phyloP scores from a whole-genome alignment of 495 filamentous ascomycete genomes.

The Massariosphaeria phaeospora region DNA sequence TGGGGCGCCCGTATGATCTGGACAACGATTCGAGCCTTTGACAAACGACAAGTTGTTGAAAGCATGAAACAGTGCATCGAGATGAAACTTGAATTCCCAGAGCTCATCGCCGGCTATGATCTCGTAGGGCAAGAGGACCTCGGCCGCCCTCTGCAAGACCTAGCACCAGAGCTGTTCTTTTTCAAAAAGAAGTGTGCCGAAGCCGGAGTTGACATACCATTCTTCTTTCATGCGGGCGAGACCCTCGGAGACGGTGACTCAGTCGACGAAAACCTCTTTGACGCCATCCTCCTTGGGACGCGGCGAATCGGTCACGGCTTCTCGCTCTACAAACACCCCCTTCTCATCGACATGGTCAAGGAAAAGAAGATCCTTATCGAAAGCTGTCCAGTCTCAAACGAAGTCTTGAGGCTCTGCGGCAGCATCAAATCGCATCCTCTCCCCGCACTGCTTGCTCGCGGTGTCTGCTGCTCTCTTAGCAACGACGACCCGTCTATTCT shows the following conservation, averaged over 20 bases:
- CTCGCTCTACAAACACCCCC: conserved; percentile 84
- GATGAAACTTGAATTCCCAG: conserved; percentile 71
- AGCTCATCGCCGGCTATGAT: conserved; percentile 81
- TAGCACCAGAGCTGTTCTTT: conserved; percentile 83
- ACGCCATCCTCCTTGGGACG: conserved; percentile 81
- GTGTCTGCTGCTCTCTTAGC: conserved; percentile 68
- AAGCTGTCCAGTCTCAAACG: conserved; percentile 80
- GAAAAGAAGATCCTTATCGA: conserved; percentile 85
- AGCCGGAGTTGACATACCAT: conserved; percentile 79
- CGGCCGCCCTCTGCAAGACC: conserved; percentile 67
- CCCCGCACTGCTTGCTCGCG: conserved; percentile 76
- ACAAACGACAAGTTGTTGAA: conserved; percentile 61
- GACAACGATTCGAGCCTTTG: conserved; percentile 62
- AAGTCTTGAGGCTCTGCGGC: conserved; percentile 70
- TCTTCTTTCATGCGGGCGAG: conserved; percentile 93
- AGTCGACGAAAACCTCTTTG: conserved; percentile 81
- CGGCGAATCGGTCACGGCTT: conserved; percentile 85
- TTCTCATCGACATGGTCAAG: conserved; percentile 79
- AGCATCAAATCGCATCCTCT: conserved; percentile 75
- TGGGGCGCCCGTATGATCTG: conserved; percentile 88
- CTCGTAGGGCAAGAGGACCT: conserved; percentile 79
- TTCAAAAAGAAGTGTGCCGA: conserved; percentile 79
- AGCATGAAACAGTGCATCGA: conserved; percentile 81
- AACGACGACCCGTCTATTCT: conserved; percentile 84
- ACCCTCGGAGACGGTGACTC: conserved; percentile 69